phyloP scores from a whole-genome alignment of 2,329 filamentous ascomycete genomes.

The Penicillium sumatraense region DNA sequence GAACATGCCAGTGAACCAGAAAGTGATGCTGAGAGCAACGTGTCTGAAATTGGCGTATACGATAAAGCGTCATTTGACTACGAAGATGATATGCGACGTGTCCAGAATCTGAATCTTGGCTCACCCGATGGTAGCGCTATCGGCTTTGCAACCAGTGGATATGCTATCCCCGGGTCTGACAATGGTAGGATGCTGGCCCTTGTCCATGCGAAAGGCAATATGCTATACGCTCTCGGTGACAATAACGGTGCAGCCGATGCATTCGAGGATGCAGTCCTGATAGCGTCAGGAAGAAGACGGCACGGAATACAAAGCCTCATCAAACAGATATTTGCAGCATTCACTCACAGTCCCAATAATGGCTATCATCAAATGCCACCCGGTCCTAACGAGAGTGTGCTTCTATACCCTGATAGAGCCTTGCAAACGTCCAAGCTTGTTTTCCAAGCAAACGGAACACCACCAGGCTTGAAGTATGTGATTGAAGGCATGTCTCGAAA shows the following conservation, averaged over 20 bases:
- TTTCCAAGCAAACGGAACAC: slow-evolving; percentile 74
- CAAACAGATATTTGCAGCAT: slow-evolving; percentile 71
- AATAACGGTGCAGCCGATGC: slow-evolving; percentile 79
- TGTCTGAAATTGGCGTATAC: slow-evolving; percentile 57
- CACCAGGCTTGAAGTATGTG: slow-evolving; percentile 79
- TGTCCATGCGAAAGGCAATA: slow-evolving; percentile 97
- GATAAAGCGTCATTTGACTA: slow-evolving; percentile 63
- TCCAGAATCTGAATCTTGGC: slow-evolving; percentile 28
- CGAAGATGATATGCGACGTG: slow-evolving; percentile 48
- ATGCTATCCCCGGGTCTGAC: slow-evolving; percentile 80
- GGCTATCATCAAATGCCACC: slow-evolving; percentile 42
- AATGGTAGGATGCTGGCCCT: slow-evolving; percentile 93
- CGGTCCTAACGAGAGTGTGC: slow-evolving; percentile 63
- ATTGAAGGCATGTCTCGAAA: slow-evolving; percentile 72
- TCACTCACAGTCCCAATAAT: slow-evolving; percentile 57
- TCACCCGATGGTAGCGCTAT: slow-evolving; percentile 38
- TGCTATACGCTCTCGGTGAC: slow-evolving; percentile 89
- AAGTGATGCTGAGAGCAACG: slow-evolving; percentile 58
- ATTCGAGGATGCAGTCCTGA: slow-evolving; percentile 92
- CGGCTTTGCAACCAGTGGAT: slow-evolving; percentile 79
- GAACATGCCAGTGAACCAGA: slow-evolving; percentile 65
- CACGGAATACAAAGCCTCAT: slow-evolving; percentile 79
- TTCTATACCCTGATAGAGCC: slow-evolving; percentile 83
- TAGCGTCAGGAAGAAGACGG: slow-evolving; percentile 75
- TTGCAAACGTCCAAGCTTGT: slow-evolving; percentile 81